Evolutionary conservation across 257 asterid genomes (phyloP), one percentile per base, ranked within the genome.

Genomic region (Eucommia ulmoides): DNA sequence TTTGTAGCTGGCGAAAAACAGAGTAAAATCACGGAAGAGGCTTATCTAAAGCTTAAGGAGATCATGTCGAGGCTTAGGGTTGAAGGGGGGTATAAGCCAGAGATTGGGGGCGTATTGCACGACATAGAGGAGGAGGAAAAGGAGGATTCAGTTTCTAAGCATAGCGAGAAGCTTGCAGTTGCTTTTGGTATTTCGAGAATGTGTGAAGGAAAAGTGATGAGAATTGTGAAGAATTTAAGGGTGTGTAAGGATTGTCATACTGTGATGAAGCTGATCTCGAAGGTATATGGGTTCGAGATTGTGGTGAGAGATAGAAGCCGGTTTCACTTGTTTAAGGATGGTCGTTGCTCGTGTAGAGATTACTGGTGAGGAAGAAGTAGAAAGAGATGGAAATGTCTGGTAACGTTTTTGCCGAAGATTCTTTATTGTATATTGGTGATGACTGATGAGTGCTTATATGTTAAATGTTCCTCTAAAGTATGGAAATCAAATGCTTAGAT

Each of bases 51-150:
- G 66, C 57, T 84, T 8, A 65, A 48, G 56, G 86, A 81, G 33
- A 68, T 76, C 18, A 70, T 78, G 68, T 17, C 18, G 65, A 70
- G 60, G 52, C 67, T 81, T 46, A 70, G 64, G 60, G 52, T 61
- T 17, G 78, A 78, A 66, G 86, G 71, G 41, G 80, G 93, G 9
- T 76, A 84, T 49, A 64, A 64, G 47, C 79, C 95, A 0, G 81
- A 78, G 51, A 56, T 72, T 33, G 62, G 56, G 24, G 61, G 54
- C 29, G 84, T 62, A 52, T 48, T 81, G 50, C 82, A 78, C 26
- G 89, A 84, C 41, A 69, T 81, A 18, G 87, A 84, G 55, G 75
- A 70, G 56, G 82, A 82, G 51, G 94, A 83, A 53, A 83, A 83
- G 69, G 93, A 80, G 52, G 79, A 61, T 35, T 59, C 83, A 0